Evolutionary conservation across 805 yeast species (phyloP), one percentile per base, ranked within the genome.

Genomic region (Yamadazyma sp.): DNA sequence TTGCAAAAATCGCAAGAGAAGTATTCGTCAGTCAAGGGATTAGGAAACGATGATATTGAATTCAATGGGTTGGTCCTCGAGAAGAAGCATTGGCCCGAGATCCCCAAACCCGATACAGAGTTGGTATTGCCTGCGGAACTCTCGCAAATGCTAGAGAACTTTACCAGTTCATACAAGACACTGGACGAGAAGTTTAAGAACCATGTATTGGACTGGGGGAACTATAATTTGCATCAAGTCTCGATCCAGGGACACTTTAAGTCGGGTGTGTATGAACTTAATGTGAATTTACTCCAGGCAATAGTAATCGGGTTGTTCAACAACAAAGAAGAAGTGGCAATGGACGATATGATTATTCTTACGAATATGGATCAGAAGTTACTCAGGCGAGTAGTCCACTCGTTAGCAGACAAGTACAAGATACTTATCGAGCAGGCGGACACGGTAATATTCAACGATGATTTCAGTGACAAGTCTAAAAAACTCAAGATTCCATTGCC

Each of bases 201-300:
- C 28, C 62, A 56, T 37, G 52, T 38, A 3, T 51, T 71, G 11
- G 65, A 70, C 41, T 73, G 78, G 78, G 57, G 54, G 22, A 55
- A 53, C 35, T 64, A 59, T 33, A 57, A 66, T 12, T 51, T 72
- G 12, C 77, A 73, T 36, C 71, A 70, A 41, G 41, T 73, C 13
- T 46, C 51, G 0, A 53, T 73, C 11, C 41, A 45, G 10, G 60
- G 60, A 2, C 41, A 50, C 14, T 71, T 71, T 44, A 51, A 52
- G 11, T 42, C 43, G 9, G 66, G 60, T 0, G 31, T 48, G 6
- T 63, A 62, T 34, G 70, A 64, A 17, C 49, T 69, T 21, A 42
- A 41, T 2, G 62, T 73, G 13, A 70, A 72, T 26, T 45, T 72
- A n/a, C 60, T 66, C 31, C 77, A 73, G 46, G 75, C 75, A 0